Evolutionary conservation across 805 yeast genomes (phyloP).

Genomic region (Jamesozyma hellenica): DNA sequence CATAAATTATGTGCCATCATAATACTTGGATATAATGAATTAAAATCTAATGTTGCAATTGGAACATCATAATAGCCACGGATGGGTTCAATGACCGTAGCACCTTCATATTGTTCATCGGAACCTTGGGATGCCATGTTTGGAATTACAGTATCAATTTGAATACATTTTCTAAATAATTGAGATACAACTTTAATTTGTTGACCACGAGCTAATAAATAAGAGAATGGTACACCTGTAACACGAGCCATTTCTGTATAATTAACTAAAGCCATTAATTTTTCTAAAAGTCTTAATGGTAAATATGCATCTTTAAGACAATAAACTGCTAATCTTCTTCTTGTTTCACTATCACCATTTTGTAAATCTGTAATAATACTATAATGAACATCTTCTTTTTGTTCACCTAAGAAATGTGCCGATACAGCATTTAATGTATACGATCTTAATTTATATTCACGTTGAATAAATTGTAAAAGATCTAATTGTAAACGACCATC

Average conservation of each 20-base stretch:
- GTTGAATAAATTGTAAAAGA: conserved; percentile 80
- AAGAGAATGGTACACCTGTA: conserved; percentile 95
- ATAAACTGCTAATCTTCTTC: conserved; percentile 92
- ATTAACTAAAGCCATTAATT: conserved; percentile 90
- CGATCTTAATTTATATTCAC: conserved; percentile 90
- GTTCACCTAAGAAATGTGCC: conserved; percentile 87
- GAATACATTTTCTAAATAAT: conserved; percentile 82
- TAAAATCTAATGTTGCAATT: conserved; percentile 94
- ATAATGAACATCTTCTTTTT: conserved; percentile 96
- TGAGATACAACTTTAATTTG: conserved; percentile 96
- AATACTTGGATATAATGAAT: conserved; percentile 92
- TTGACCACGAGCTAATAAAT: conserved; percentile 83
- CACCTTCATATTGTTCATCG: conserved; percentile 96
- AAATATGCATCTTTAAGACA: conserved; percentile 93
- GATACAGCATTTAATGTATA: conserved; percentile 93
- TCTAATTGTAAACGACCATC: conserved; percentile 96
- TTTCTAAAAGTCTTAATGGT: conserved; percentile 80
- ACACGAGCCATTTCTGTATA: conserved; percentile 99
- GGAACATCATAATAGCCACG: conserved; percentile 96
- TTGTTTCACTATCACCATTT: conserved; percentile 82
- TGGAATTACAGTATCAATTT: conserved; percentile 81
- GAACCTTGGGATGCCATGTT: conserved; percentile 71
- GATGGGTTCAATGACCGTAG: conserved; percentile 93
- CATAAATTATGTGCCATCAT: conserved; percentile 99
- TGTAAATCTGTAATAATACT: conserved; percentile 92